Base-by-base conservation (phyloP, 352 stramenopile species). In the Phytopythium vexans region DNA sequence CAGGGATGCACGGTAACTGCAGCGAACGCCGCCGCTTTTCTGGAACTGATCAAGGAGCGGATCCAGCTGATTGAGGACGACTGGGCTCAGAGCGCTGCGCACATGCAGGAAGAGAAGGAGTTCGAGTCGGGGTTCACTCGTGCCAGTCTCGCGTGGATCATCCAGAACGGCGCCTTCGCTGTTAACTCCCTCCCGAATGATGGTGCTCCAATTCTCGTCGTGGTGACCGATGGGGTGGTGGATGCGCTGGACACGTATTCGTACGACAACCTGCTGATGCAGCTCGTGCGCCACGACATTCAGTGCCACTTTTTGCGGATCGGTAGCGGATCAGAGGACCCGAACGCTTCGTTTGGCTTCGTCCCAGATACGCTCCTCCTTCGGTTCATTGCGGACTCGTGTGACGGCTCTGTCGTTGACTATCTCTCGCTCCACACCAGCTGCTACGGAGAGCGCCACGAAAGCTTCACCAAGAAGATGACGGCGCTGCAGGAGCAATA, bases 201-300 rank as follows among this genome's bases (percentile, higher is more conserved):
- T 16, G 82, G 82, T 4, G 78, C 82, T 4, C 85, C 86, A 27
- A 68, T 94, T 41, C 77, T 96, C 45, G 78, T 91, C n/a, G 57
- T 96, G 8, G 80, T 92, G 42, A 91, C 86, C 0, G 86, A 96
- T 56, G 82, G 86, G 4, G 86, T 96, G 33, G 68, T 94, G n/a
- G 84, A 94, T 66, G 51, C 92, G 9, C 72, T 72, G 15, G 66
- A 94, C 38, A 72, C 74, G 6, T 92, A 85, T 54, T 79, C 77
- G 4, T 96, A 96, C 41, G 86, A 96, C 62, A 89, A 83, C 34
- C 54, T 96, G 41, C 61, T 94, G 33, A 94, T 94, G 86, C 84
- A 96, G 41, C 77, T 96, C n/a, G 77, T 86, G 41, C 83, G 86
- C 6, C 86, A 96, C 54, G 82, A 96, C 60, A 83, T 94, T 42